Base-by-base conservation (phyloP, 1,284 basidiomycete species). In the Trichosporon sp. region DNA sequence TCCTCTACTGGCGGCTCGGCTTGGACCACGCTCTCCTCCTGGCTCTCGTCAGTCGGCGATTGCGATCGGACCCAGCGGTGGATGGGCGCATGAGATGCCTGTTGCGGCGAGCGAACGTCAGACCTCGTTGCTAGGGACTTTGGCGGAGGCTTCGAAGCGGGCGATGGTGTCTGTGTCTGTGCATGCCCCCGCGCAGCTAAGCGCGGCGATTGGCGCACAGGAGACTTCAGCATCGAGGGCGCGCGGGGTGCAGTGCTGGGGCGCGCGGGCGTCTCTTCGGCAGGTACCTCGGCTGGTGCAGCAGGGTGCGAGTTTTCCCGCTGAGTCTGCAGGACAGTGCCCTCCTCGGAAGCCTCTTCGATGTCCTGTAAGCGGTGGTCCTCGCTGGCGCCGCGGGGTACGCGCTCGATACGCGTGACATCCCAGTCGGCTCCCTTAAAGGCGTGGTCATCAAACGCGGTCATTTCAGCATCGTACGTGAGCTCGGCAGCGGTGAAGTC, bases 401-500 rank as follows among this genome's bases (percentile, higher is more conserved):
- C 64, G n/a, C 46, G 48, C 19, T 38, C 67, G 32, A 73, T 73
- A 4, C 56, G 66, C 12, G 72, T 73, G 40, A 63, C 67, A 26
- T 73, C 66, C 72, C 72, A 73, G 2, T 68, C 68, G 6, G 37
- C 65, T n/a, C 70, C 73, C 64, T n/a, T 32, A 59, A 71, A 64
- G 32, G 63, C 35, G 68, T 71, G 66, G 7, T 40, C 67, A 6
- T 32, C 68, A 6, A 73, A 66, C 3, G 35, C 64, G 2, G 67
- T 68, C 40, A 63, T 61, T 12, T 65, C 61, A 26, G 40, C 46
- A n/a, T 68, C 68, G 26, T 68, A 67, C 31, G 69, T 73, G 16
- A 73, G 61, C 12, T 73, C 73, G 16, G 67, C 69, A 1, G 70
- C 63, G 0, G 73, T 69, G 11, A 72, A 3, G 68, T 77, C 71